phyloP scores from a whole-genome alignment of 352 stramenopile species.

The Thalassiosira livingstoniorum region DNA sequence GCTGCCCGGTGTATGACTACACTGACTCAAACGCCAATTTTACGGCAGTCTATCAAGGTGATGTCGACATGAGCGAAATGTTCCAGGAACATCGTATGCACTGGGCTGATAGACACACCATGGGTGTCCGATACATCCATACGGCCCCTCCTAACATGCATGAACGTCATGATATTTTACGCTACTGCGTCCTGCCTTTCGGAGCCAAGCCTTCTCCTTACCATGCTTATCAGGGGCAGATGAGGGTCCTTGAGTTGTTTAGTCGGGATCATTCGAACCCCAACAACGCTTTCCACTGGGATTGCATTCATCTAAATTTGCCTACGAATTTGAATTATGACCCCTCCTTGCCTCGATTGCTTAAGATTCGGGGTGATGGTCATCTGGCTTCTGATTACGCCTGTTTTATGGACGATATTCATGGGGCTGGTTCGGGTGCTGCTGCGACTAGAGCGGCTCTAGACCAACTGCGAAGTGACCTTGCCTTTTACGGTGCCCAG shows the following conservation, averaged over 20 bases:
- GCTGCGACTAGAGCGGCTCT: neutral
- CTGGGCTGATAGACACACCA: constrained; percentile 5
- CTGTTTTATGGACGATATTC: constrained; percentile 48
- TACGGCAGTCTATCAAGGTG: constrained; percentile 28
- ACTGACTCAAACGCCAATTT: constrained; percentile 16
- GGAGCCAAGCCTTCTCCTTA: constrained; percentile 55
- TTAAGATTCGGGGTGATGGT: constrained; percentile 35
- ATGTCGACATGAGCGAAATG: constrained; percentile 63
- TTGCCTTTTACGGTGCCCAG: neutral
- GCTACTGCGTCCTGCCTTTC: constrained; percentile 46
- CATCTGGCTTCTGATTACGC: constrained; percentile 31
- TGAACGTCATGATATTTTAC: constrained; percentile 7
- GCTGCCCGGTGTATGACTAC: constrained; percentile 22
- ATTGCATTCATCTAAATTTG: no score
- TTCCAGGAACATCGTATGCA: constrained; percentile 67
- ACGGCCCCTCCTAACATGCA: neutral
- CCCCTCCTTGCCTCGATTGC: constrained; percentile 26
- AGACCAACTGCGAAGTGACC: neutral
- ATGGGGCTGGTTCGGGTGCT: neutral
- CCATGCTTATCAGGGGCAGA: constrained; percentile 27
- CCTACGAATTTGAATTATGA: constrained; percentile 40
- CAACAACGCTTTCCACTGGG: constrained; percentile 22
- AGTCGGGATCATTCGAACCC: constrained; percentile 23
- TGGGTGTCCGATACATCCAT: constrained; percentile 32
- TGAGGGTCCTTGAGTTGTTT: constrained; percentile 26